Base-by-base conservation (phyloP, 371 early-diverging fungal genomes). In the Zancudomyces culisetae region DNA sequence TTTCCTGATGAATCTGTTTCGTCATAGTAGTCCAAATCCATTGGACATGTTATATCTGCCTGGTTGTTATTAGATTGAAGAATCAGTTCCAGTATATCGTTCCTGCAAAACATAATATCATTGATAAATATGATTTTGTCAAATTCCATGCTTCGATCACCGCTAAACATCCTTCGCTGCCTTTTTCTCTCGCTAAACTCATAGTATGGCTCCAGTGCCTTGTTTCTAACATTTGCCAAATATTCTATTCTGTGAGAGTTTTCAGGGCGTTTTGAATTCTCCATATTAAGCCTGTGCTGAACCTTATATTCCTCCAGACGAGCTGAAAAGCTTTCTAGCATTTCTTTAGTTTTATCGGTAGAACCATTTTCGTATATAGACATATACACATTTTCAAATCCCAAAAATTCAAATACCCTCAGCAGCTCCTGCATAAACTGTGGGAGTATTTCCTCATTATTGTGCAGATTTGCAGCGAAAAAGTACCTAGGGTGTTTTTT, bases 61-160 rank as follows among this genome's bases (percentile, higher is more conserved):
- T 45, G 42, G 30, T 73, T 61, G 15, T 39, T 3, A 2, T 47
- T 45, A 1, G 62, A 46, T 54, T 73, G 73, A 47, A 60, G 47
- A 0, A 75, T 18, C 41, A 75, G 53, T 55, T 73, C 73, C 15
- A 73, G 45, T 27, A 70, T 27, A 40, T 73, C 73, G 2, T 71
- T 54, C 18, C 55, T 29, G 45, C 75, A 75, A 42, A 71, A 63
- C 22, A 62, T 59, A 4, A 73, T 56, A 45, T 72, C 70, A 59
- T 75, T 72, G 40, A 73, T 42, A 51, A 72, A 73, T 4, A 70
- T 21, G 1, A 72, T 57, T 10, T 51, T 54, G 43, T 55, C 54
- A 24, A 43, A 69, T 23, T 27, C 6, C 10, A 13, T 10, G 10
- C 26, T 15, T 3, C 22, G 12, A n/a, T n/a, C 13, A 42, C 39